phyloP scores from a whole-genome alignment of 2,329 filamentous ascomycete species.

The Hypoxylon sp. region DNA sequence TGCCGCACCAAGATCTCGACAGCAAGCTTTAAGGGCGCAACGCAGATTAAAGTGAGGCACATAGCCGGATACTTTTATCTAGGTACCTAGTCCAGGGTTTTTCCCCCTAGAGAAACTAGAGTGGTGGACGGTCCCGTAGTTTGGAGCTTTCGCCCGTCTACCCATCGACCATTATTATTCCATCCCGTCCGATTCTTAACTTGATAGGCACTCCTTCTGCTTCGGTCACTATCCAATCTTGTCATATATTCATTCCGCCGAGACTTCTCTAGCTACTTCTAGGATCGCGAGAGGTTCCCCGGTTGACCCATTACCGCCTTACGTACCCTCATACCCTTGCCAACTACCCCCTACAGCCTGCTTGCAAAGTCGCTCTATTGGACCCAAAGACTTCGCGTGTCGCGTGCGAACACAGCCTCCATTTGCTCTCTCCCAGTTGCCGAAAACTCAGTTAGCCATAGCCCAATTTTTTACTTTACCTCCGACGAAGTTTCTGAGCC shows the following conservation, averaged over 20 bases:
- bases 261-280: slow-evolving; percentile 29
- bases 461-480: slow-evolving; percentile 23
- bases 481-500: slow-evolving; percentile 19
- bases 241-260: slow-evolving; percentile 31
- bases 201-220: slow-evolving; percentile 30
- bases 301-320: slow-evolving; percentile 40
- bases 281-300: slow-evolving; percentile 38
- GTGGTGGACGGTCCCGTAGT: slow-evolving; percentile 29
- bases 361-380: slow-evolving; percentile 36
- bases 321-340: slow-evolving; percentile 37
- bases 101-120: slow-evolving; percentile 24
- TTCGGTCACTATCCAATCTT: slow-evolving; percentile 33
- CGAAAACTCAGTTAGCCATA: slow-evolving; percentile 22
- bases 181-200: slow-evolving; percentile 15
- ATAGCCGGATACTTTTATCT: slow-evolving; percentile 14
- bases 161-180: slow-evolving; percentile 25
- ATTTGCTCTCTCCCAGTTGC: slow-evolving; percentile 12
- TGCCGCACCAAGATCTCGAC: slow-evolving; percentile 33
- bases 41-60: slow-evolving; percentile 16
- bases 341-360: slow-evolving; percentile 29
- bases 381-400: slow-evolving; percentile 38
- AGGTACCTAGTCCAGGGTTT: slow-evolving; percentile 1
- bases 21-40: slow-evolving; percentile 13
- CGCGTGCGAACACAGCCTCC: slow-evolving; percentile 41
- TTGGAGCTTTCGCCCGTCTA: slow-evolving; percentile 8